phyloP scores from a whole-genome alignment of 2,329 filamentous ascomycete genomes.

The Epichloe glyceriae region DNA sequence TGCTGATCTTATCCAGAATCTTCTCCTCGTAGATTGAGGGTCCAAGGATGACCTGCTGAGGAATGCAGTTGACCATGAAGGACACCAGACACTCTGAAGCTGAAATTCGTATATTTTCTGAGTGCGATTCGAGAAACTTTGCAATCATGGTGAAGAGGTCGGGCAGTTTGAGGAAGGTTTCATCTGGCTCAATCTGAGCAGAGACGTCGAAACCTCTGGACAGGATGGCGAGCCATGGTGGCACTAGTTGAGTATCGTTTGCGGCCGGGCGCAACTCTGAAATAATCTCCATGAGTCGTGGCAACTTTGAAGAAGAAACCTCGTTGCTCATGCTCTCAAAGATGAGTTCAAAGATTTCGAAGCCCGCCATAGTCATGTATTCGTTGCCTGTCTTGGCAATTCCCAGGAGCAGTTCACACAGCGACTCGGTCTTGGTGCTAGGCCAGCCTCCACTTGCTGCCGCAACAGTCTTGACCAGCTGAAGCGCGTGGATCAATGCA shows the following conservation, averaged over 20 bases:
- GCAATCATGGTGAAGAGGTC: slow-evolving; percentile 71
- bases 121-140: slow-evolving; percentile 70
- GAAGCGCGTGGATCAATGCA: slow-evolving; percentile 77
- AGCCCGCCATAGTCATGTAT: slow-evolving; percentile 89
- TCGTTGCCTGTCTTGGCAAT: slow-evolving; percentile 88
- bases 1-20: slow-evolving; percentile 67
- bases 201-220: slow-evolving; percentile 91
- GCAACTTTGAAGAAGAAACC: slow-evolving; percentile 77
- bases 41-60: slow-evolving; percentile 68
- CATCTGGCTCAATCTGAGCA: slow-evolving; percentile 74
- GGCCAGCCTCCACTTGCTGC: slow-evolving; percentile 87
- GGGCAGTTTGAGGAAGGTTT: slow-evolving; percentile 84
- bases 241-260: slow-evolving; percentile 87
- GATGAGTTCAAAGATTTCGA: slow-evolving; percentile 95
- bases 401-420: slow-evolving; percentile 78
- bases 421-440: slow-evolving; percentile 81
- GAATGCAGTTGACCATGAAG: slow-evolving; percentile 82
- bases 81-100: slow-evolving; percentile 92
- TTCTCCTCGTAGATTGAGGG: slow-evolving; percentile 92
- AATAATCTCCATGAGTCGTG: slow-evolving; percentile 80
- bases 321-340: slow-evolving; percentile 86
- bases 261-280: slow-evolving; percentile 80
- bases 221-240: slow-evolving; percentile 91
- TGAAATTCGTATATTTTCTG: slow-evolving; percentile 86
- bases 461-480: slow-evolving; percentile 83